phyloP scores from a whole-genome alignment of 768 basidiomycete genomes.

The Panaeolus papilionaceus region DNA sequence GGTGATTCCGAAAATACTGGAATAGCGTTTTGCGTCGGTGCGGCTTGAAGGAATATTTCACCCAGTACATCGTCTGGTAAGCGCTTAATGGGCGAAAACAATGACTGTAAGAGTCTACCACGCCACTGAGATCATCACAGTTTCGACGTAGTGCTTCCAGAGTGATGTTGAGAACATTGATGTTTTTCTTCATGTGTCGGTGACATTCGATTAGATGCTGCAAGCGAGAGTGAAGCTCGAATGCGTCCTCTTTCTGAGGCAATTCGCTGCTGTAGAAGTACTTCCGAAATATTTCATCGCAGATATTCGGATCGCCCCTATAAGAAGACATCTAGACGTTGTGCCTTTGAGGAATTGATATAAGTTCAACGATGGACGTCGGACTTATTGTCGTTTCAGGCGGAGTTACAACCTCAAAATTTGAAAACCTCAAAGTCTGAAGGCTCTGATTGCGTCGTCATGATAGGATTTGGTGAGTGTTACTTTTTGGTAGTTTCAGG shows the following conservation, averaged over 20 bases:
- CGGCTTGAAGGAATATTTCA: conserved; percentile 24
- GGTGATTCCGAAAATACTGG: conserved; percentile 24
- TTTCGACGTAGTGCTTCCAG: not conserved
- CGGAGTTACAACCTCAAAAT: not conserved
- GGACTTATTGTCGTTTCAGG: not conserved
- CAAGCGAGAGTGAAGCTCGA: not conserved
- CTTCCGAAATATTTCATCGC: not conserved
- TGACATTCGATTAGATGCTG: too few species aligned
- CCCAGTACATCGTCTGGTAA: conserved; percentile 24
- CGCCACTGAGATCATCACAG: not conserved
- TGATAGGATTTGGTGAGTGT: too few species aligned
- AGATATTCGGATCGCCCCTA: not conserved
- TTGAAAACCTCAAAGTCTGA: too few species aligned
- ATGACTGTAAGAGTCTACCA: conserved; percentile 3
- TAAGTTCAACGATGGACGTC: not conserved
- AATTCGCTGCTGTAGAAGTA: not conserved
- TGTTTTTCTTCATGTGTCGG: not conserved
- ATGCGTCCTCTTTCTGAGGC: not conserved
- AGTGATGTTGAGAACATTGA: not conserved
- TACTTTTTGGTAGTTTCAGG: too few species aligned
- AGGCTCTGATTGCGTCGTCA: too few species aligned
- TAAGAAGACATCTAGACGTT: too few species aligned
- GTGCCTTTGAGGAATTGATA: too few species aligned
- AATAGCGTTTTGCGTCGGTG: conserved; percentile 24
- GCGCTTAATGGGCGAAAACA: conserved; percentile 22